Evolutionary conservation across 495 filamentous ascomycete genomes (phyloP).

Genomic region (Cenococcum geophilum): DNA sequence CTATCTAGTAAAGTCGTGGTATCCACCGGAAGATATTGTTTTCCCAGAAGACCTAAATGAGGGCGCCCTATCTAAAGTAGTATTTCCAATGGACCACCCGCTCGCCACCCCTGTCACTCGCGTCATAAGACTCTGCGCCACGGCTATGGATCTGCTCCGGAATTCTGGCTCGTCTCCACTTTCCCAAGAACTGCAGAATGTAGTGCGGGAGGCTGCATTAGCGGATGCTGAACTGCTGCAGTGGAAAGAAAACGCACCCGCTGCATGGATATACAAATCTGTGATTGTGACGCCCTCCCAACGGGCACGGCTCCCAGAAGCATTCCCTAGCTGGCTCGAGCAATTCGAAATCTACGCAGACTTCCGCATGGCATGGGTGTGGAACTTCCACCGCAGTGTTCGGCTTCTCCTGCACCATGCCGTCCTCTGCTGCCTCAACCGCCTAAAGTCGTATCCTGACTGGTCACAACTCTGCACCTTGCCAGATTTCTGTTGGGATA

Average conservation of each 20-base stretch:
- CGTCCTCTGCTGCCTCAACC: background rate
- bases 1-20: background rate
- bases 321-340: constrained; percentile 3
- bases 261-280: background rate
- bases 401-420: background rate
- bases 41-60: background rate
- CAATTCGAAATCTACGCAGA: background rate
- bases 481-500: background rate
- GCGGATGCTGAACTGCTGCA: background rate
- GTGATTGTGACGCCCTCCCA: background rate
- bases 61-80: background rate
- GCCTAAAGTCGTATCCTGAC: background rate
- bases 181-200: background rate
- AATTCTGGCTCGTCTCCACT: background rate
- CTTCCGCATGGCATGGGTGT: background rate
- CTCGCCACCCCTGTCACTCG: background rate
- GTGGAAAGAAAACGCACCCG: background rate
- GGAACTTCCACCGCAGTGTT: background rate
- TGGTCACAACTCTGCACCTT: background rate
- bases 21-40: background rate
- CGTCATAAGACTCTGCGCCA: background rate
- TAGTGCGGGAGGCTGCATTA: background rate
- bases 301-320: background rate
- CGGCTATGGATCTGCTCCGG: background rate
- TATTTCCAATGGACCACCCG: background rate